These are phyloP conservation scores for Sugiyamaella castrensis DNA, from an alignment of 1,139 yeast genomes.

Conservation along the genomic window DNA sequence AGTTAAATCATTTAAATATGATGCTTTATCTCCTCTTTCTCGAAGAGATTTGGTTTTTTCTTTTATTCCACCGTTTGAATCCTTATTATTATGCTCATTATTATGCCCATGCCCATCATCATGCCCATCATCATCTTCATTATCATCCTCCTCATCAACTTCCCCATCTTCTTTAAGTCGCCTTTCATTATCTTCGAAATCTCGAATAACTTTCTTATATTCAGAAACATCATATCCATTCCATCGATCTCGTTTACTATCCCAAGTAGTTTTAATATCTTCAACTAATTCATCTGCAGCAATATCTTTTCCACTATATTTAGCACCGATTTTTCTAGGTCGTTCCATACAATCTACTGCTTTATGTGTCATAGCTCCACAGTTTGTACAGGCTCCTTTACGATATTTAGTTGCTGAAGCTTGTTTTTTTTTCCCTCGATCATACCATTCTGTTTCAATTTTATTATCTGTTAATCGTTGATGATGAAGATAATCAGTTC, in stretches of 20 bases:
- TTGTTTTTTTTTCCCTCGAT: conserved; percentile 31
- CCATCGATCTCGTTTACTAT: conserved; percentile 74
- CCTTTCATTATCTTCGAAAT: conserved; percentile 45
- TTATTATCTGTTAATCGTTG: conserved; percentile 43
- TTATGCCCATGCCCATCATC: conserved; percentile 11
- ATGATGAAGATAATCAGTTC: conserved; percentile 47
- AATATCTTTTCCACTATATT: conserved; percentile 34
- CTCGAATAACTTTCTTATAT: conserved; percentile 50
- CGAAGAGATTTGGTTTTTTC: conserved; percentile 37
- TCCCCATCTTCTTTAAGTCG: conserved; percentile 35
- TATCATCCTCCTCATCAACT: conserved; percentile 22
- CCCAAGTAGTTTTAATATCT: conserved; percentile 45
- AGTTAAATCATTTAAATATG: conserved; percentile 45
- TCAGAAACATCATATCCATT: conserved; percentile 65
- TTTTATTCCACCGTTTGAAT: conserved; percentile 10
- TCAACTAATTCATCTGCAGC: conserved; percentile 33
- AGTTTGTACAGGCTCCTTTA: conserved; percentile 49
- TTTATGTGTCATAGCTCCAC: conserved; percentile 50
- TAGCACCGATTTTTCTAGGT: conserved; percentile 45
- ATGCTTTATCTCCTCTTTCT: conserved; percentile 54
- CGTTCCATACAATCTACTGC: conserved; percentile 51
- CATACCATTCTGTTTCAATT: conserved; percentile 34
- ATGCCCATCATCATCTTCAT: conserved; percentile 11
- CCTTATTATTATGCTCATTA: conserved; percentile 4
- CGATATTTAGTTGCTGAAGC: conserved; percentile 38